Percentiles rank a stretch among this genome's conserved stretches.
phyloP scores from a whole-genome alignment of 352 stramenopile species.

The Pythium biforme region DNA sequence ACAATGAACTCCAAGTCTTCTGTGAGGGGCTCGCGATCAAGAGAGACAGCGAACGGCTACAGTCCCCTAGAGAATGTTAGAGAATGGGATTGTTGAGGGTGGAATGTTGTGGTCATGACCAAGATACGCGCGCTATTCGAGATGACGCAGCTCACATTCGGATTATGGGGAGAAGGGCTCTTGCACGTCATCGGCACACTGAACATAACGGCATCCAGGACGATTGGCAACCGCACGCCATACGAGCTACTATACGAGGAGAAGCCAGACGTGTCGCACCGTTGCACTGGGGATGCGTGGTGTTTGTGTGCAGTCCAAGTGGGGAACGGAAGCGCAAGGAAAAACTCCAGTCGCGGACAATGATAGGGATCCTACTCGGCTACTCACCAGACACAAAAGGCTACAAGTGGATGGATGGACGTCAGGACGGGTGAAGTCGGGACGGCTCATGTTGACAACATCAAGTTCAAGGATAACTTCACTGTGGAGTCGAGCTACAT shows the following conservation, averaged over 20 bases:
- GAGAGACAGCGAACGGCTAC: conserved; percentile 15
- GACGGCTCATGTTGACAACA: conserved; percentile 1
- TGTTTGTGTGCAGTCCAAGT: neutral
- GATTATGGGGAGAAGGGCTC: neutral
- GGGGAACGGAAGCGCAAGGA: neutral
- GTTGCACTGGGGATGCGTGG: conserved; percentile 13
- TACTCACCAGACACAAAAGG: conserved; percentile 20
- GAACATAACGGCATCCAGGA: neutral
- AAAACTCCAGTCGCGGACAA: conserved; percentile 17
- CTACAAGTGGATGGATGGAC: conserved; percentile 13
- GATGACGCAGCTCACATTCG: neutral
- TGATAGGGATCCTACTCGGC: conserved; percentile 7
- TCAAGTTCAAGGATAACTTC: conserved; percentile 1
- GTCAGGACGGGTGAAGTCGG: neutral
- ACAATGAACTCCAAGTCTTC: neutral
- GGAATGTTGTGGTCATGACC: conserved; percentile 8
- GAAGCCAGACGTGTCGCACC: conserved; percentile 3
- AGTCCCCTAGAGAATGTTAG: conserved; percentile 23
- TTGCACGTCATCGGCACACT: neutral
- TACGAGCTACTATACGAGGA: conserved; percentile 8
- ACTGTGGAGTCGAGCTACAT: neutral
- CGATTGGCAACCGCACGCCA: neutral
- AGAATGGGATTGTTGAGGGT: conserved; percentile 21
- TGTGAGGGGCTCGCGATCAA: neutral
- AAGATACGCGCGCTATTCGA: neutral